Base-by-base conservation (phyloP, 495 filamentous ascomycete species). In the Penicillium argentinense region DNA sequence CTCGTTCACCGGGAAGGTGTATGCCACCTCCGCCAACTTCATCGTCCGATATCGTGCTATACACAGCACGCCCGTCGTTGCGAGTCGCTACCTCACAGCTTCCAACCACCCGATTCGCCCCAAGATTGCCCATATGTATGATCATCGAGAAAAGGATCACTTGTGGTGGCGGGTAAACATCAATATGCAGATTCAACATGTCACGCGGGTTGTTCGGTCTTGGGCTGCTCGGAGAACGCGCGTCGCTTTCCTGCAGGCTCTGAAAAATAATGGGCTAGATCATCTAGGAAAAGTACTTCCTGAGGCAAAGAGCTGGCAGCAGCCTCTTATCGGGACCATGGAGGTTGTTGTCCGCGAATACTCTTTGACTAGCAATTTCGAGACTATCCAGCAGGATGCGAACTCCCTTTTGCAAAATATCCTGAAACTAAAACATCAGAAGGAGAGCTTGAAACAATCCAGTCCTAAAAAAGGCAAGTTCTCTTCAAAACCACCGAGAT, bases 241-340 rank as follows among this genome's bases (percentile, higher is more conserved):
- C 24, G 55, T 65, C 14, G 84, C 84, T 0, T 69, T 91, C 27
- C 51, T 49, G 39, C 68, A 79, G 37, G 78, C 76, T 13, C 64
- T 91, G 51, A 72, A 63, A 46, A 71, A 61, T 24, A 71, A 63
- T 38, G 84, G 84, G 1, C 83, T 76, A 51, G 76, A 81, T 56
- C 39, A 52, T n/a, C 50, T 75, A 17, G 86, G 86, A 14, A 71
- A 52, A 22, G 53, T 50, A 3, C 42, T 71, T 9, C 19, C 26
- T 11, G 24, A 27, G 19, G 24, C 18, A 6, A 16, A 33, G 1
- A 21, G 28, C 11, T 40, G 19, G 1, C 28, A 37, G 8, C 36
- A 47, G 5, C 26, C 49, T 16, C 13, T 73, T 17, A 55, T 26
- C 12, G 69, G 69, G 6, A 59, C 57, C 6, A 16, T 64, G 30